Evolutionary conservation across 805 yeast genomes (phyloP).

Genomic region (Teunomyces gatunensis): DNA sequence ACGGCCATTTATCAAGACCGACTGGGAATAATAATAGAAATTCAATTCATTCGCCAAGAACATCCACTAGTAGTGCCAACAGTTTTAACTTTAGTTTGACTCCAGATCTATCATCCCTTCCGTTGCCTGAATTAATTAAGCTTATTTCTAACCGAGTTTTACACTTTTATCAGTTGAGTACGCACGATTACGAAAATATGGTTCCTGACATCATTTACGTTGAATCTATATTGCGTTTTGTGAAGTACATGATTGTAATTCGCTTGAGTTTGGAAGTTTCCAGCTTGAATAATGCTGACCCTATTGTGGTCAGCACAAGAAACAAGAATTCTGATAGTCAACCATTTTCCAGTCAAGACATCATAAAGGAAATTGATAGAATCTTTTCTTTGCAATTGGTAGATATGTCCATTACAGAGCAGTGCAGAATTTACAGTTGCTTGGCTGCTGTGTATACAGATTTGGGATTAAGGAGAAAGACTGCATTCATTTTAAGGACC

Average conservation of each 20-base stretch:
- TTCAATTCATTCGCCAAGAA: constrained; percentile 29
- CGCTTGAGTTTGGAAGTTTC: constrained; percentile 45
- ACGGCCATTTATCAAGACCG: not conserved
- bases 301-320: constrained; percentile 42
- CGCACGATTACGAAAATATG: constrained; percentile 61
- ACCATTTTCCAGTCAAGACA: constrained; percentile 34
- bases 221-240: constrained; percentile 64
- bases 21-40: constrained; percentile 4
- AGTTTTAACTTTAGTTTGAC: constrained; percentile 16
- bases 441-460: constrained; percentile 63
- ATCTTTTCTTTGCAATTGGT: constrained; percentile 34
- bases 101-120: constrained; percentile 27
- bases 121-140: constrained; percentile 33
- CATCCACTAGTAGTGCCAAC: constrained; percentile 27
- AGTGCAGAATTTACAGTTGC: constrained; percentile 61
- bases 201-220: constrained; percentile 81
- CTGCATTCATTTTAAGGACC: constrained; percentile 66
- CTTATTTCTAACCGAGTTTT: constrained; percentile 26
- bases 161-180: constrained; percentile 41
- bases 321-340: constrained; percentile 6
- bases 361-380: constrained; percentile 37
- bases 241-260: constrained; percentile 56
- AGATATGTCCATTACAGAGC: constrained; percentile 43
- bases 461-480: constrained; percentile 62
- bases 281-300: constrained; percentile 38